phyloP scores from a whole-genome alignment of 257 asterid genomes.

The Vinca minor region DNA sequence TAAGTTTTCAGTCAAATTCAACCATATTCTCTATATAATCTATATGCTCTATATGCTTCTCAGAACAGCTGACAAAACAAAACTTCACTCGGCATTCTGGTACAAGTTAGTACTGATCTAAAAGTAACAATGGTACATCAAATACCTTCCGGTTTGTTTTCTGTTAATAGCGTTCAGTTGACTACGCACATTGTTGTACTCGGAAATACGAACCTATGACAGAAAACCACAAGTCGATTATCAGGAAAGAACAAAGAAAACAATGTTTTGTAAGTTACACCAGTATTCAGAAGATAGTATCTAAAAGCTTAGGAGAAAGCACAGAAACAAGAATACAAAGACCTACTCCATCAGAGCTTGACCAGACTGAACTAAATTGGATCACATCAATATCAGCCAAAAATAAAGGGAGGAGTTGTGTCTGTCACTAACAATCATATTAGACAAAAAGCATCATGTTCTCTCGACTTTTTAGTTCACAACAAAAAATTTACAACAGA shows the following conservation, averaged over 20 bases:
- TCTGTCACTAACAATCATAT: not conserved
- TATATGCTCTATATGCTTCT: too few species aligned
- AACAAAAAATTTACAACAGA: not conserved
- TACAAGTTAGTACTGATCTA: not conserved
- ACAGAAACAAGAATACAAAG: not conserved
- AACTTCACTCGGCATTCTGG: not conserved
- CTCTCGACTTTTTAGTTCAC: not conserved
- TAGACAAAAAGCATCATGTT: not conserved
- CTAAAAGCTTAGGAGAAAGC: not conserved
- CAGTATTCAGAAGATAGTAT: not conserved
- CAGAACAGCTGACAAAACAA: not conserved
- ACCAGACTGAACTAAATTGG: not conserved
- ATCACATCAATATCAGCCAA: too few species aligned
- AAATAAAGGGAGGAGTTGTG: too few species aligned
- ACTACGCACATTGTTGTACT: constrained; percentile 74
- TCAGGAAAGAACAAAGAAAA: not conserved
- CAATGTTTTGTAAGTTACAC: not conserved
- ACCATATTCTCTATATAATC: not conserved
- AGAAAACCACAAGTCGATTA: constrained; percentile 18
- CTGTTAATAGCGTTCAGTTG: constrained; percentile 74
- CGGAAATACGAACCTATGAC: constrained; percentile 79
- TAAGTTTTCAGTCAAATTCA: constrained; percentile 10
- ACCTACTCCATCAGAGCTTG: not conserved
- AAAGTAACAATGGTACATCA: not conserved
- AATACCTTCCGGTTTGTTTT: constrained; percentile 81